phyloP scores from a whole-genome alignment of 306 rosid species.

The Rosa chinensis region DNA sequence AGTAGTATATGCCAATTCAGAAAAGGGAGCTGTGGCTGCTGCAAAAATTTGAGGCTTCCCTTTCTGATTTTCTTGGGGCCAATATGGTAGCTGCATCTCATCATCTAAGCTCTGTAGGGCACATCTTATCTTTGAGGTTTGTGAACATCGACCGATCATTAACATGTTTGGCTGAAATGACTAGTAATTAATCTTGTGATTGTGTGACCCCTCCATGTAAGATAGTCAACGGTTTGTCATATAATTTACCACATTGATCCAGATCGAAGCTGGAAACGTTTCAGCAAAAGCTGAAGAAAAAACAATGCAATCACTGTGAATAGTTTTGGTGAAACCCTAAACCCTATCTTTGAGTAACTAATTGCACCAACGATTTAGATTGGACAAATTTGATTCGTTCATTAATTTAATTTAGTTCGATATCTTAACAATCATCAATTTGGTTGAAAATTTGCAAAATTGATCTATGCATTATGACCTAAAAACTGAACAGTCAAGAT shows the following conservation, averaged over 20 bases:
- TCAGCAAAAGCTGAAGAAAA: neutral
- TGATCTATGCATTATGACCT: no score
- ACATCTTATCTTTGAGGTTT: neutral
- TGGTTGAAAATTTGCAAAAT: no score
- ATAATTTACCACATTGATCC: neutral
- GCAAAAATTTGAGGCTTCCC: neutral
- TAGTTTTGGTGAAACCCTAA: neutral
- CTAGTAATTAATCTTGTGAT: neutral
- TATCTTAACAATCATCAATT: no score
- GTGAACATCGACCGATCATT: neutral
- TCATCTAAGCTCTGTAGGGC: neutral
- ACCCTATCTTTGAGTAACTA: neutral
- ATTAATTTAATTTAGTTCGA: no score
- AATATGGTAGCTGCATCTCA: neutral
- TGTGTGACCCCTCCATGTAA: constrained; percentile 8
- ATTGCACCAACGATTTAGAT: neutral
- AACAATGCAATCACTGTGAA: neutral
- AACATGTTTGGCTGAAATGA: neutral
- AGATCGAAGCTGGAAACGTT: neutral
- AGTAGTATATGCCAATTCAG: neutral
- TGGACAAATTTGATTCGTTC: no score
- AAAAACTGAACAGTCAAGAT: no score
- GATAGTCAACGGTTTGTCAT: constrained; percentile 2
- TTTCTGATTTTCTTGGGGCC: neutral
- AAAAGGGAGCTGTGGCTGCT: constrained; percentile 1